Evolutionary conservation across 169 alveolate species (phyloP).

Genomic region (Cryptosporidium canis): DNA sequence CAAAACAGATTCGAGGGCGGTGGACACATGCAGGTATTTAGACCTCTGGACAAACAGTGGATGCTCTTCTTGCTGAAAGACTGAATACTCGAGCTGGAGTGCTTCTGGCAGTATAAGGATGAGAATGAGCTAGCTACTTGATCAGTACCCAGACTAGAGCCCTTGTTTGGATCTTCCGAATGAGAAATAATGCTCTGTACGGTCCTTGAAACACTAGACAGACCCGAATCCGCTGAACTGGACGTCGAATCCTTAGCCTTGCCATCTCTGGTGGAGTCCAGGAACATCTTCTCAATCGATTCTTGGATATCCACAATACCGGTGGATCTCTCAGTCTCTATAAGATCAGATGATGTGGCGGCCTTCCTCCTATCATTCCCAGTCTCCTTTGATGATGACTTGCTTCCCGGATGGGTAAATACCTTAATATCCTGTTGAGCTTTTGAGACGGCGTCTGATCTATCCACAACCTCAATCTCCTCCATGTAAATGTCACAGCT

Average conservation of each 20-base stretch:
- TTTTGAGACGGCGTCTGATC: background rate
- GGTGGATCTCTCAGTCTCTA: background rate
- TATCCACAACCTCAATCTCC: background rate
- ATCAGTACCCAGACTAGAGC: background rate
- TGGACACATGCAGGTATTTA: constrained; percentile 69
- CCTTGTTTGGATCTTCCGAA: background rate
- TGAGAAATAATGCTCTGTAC: constrained; percentile 18
- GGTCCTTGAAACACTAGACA: constrained; percentile 1
- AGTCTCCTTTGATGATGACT: too few relatives aligned
- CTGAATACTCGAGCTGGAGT: background rate
- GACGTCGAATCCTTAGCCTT: background rate
- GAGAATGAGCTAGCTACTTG: constrained; percentile 13
- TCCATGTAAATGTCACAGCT: constrained; percentile 35
- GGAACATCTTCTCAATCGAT: background rate
- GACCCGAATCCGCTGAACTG: background rate
- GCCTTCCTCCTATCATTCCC: background rate
- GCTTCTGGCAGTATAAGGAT: constrained; percentile 6
- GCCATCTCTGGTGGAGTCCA: background rate
- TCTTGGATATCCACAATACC: background rate
- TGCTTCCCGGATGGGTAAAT: too few relatives aligned
- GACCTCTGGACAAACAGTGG: background rate
- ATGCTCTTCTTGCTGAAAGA: background rate
- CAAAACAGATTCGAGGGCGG: constrained; percentile 13
- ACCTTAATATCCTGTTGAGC: background rate
- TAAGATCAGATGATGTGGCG: background rate